A percentile compares a stretch with the other conserved stretches of the same genome.
phyloP scores from a whole-genome alignment of 148 eudicot genomes.

The Pouteria glomerata region DNA sequence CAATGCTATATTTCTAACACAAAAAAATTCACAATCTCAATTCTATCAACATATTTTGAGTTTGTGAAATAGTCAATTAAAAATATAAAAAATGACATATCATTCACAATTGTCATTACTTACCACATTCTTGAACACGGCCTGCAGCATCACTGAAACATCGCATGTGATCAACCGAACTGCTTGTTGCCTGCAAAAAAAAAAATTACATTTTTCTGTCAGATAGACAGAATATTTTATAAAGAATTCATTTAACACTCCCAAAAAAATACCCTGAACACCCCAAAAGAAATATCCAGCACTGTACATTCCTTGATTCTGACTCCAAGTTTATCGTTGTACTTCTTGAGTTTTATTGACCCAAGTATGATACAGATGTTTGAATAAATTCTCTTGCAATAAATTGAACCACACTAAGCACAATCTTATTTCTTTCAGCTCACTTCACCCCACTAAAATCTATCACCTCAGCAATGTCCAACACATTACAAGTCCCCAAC shows the following conservation, averaged over 20 bases:
- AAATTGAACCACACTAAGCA: too few relatives aligned
- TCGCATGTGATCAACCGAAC: slow-evolving; percentile 61
- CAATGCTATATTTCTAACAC: not conserved
- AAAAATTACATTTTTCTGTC: not conserved
- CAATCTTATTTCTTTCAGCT: too few relatives aligned
- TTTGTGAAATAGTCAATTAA: not conserved
- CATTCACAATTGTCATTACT: not conserved
- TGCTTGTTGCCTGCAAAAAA: slow-evolving; percentile 41
- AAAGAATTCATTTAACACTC: too few relatives aligned
- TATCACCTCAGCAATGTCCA: too few relatives aligned
- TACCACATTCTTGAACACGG: slow-evolving; percentile 74
- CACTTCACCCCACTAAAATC: too few relatives aligned
- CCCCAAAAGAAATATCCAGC: not conserved
- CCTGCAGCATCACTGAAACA: slow-evolving; percentile 81
- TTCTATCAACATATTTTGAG: not conserved
- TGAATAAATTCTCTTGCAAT: too few relatives aligned
- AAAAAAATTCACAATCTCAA: not conserved
- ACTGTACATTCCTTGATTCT: not conserved
- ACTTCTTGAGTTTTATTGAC: too few relatives aligned
- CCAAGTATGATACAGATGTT: too few relatives aligned
- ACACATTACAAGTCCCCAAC: too few relatives aligned
- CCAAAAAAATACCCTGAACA: too few relatives aligned
- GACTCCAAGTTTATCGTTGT: too few relatives aligned
- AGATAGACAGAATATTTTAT: not conserved
- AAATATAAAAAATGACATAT: not conserved